phyloP scores from a whole-genome alignment of 1,284 basidiomycete genomes.

The Polyporus tsugae region DNA sequence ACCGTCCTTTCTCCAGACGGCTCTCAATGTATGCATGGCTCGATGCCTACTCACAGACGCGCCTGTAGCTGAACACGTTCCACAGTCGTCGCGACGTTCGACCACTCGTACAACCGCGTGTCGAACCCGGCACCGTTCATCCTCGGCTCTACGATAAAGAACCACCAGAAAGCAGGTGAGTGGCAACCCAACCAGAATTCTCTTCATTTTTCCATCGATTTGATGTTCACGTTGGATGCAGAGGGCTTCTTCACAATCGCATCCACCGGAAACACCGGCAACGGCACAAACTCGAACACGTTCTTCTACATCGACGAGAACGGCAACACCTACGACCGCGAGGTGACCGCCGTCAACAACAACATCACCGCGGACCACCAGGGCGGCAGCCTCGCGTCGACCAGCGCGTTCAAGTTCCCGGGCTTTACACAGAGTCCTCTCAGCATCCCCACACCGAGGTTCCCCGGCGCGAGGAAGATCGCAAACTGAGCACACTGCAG shows the following conservation, averaged over 20 bases:
- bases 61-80: neutral
- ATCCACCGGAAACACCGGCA: constrained; percentile 61
- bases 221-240: constrained; percentile 34
- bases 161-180: constrained; percentile 68
- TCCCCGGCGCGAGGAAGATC: constrained; percentile 50
- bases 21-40: constrained; percentile 56
- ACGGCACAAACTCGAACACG: constrained; percentile 74
- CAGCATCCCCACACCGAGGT: constrained; percentile 44
- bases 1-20: constrained; percentile 53
- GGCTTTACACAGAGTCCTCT: constrained; percentile 31
- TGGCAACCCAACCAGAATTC: constrained; percentile 39
- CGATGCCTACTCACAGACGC: too few relatives aligned
- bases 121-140: constrained; percentile 67
- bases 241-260: constrained; percentile 62
- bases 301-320: constrained; percentile 65
- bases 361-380: constrained; percentile 68
- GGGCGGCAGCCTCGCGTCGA: constrained; percentile 60
- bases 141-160: constrained; percentile 61
- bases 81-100: constrained; percentile 61
- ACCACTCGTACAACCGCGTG: constrained; percentile 73
- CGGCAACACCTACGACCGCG: constrained; percentile 70
- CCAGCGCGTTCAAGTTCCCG: constrained; percentile 23
- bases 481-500: constrained; percentile 19
- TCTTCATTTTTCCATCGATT: neutral
- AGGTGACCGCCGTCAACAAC: constrained; percentile 67